These are phyloP conservation scores for Uronychia setigera DNA, from an alignment of 73 alveolate genomes.

Conservation along the genomic window DNA sequence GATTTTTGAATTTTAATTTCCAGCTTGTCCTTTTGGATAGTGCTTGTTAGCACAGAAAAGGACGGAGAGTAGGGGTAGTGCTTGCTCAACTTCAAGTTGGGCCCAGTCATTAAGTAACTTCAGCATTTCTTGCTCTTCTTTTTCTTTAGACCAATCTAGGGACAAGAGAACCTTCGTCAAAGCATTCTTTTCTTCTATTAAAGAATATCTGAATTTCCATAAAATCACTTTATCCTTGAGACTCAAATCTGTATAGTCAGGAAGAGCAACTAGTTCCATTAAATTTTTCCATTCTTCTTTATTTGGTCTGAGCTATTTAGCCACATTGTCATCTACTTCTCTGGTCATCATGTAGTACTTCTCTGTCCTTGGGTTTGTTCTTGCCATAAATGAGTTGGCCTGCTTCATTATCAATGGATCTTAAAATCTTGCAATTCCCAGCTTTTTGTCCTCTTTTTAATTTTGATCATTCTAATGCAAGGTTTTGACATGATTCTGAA, in stretches of 20 bases:
- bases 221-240: slow-evolving; percentile 69
- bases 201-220: slow-evolving; percentile 92
- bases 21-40: slow-evolving; percentile 62
- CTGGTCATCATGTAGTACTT: slow-evolving; percentile 84
- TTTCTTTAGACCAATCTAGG: slow-evolving; percentile 94
- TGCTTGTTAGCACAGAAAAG: slow-evolving; percentile 74
- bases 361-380: slow-evolving; percentile 85
- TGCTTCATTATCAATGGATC: slow-evolving; percentile 66
- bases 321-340: slow-evolving; percentile 77
- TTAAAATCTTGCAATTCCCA: slow-evolving; percentile 46
- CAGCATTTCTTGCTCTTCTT: slow-evolving; percentile 91
- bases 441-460: neutral
- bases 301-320: slow-evolving; percentile 78
- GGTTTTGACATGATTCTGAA: slow-evolving; percentile 9
- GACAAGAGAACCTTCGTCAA: slow-evolving; percentile 88
- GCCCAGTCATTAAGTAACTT: slow-evolving; percentile 90
- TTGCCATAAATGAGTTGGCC: slow-evolving; percentile 52
- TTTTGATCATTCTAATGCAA: neutral
- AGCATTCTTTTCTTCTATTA: slow-evolving; percentile 88
- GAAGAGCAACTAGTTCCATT: slow-evolving; percentile 73
- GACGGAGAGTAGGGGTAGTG: slow-evolving; percentile 89
- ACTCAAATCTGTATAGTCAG: slow-evolving; percentile 84
- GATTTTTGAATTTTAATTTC: slow-evolving; percentile 61
- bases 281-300: slow-evolving; percentile 72
- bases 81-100: slow-evolving; percentile 91